Conservation (phyloP, 495 filamentous ascomycete species). For the Penicillium bialowiezense region DNA sequence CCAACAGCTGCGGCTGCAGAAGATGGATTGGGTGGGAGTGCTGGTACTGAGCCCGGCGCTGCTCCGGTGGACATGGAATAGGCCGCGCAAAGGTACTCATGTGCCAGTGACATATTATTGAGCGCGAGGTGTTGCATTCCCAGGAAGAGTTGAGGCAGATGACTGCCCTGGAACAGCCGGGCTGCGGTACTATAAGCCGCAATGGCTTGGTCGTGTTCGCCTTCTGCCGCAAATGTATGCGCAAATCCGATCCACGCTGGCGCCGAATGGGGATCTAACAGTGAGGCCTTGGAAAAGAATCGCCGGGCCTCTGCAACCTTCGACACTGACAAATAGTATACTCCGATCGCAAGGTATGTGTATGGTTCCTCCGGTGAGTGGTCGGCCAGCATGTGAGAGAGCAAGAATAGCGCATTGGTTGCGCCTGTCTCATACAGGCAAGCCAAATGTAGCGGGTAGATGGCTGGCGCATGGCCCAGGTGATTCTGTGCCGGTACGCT, state of each 20-base stretch:
- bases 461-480: constrained; percentile 83
- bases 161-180: constrained; percentile 92
- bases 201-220: constrained; percentile 97
- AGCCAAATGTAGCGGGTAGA: constrained; percentile 88
- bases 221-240: constrained; percentile 99
- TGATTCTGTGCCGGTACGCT: constrained; percentile 41
- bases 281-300: constrained; percentile 94
- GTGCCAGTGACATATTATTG: constrained; percentile 92
- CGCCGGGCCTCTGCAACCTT: constrained; percentile 91
- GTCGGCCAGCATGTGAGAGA: constrained; percentile 93
- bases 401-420: constrained; percentile 84
- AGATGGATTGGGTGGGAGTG: constrained; percentile 38
- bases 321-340: constrained; percentile 87
- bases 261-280: constrained; percentile 97
- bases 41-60: constrained; percentile 30
- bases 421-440: constrained; percentile 85
- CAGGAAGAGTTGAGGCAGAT: constrained; percentile 92
- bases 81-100: constrained; percentile 90
- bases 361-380: constrained; percentile 86
- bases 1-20: constrained; percentile 48
- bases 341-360: constrained; percentile 89
- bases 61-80: constrained; percentile 67
- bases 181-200: constrained; percentile 96
- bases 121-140: constrained; percentile 98
- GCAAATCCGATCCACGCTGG: constrained; percentile 99